These are phyloP conservation scores for Nitzschia palea DNA, from an alignment of 108 stramenopile genomes.

Conservation along the genomic window DNA sequence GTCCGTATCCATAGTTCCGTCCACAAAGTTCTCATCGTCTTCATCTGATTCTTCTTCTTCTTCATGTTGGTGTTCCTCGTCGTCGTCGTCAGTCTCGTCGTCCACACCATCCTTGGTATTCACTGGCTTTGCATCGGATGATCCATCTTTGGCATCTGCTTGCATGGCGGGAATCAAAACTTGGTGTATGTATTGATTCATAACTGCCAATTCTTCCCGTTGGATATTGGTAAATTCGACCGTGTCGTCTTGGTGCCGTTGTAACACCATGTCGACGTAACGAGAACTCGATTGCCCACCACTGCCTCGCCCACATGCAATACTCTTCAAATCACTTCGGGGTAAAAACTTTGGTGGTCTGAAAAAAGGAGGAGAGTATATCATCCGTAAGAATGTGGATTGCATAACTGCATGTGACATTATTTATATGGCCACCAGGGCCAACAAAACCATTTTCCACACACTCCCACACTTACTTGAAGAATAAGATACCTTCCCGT, in stretches of 20 bases:
- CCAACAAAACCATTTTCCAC: not conserved
- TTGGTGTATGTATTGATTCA: constrained; percentile 75
- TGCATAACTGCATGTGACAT: too few relatives aligned
- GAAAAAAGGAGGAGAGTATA: not conserved
- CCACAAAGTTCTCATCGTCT: constrained; percentile 21
- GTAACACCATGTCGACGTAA: constrained; percentile 67
- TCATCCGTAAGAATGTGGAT: not conserved
- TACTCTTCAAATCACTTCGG: constrained; percentile 47
- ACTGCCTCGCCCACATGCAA: constrained; percentile 74
- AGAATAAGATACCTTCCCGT: constrained; percentile 76
- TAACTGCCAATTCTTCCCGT: constrained; percentile 59
- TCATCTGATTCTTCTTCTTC: constrained; percentile 23
- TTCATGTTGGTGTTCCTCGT: constrained; percentile 14
- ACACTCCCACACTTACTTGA: constrained; percentile 47
- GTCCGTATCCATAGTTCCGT: constrained; percentile 25
- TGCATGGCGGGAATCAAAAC: constrained; percentile 75
- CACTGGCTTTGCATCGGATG: not conserved
- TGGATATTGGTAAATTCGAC: constrained; percentile 81
- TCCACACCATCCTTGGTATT: constrained; percentile 13
- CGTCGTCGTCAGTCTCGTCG: constrained; percentile 10
- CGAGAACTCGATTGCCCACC: constrained; percentile 42
- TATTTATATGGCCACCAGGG: too few relatives aligned
- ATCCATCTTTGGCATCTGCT: constrained; percentile 34
- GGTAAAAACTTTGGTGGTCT: constrained; percentile 74
- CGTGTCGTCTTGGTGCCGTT: constrained; percentile 16